Base-by-base conservation (phyloP, 129 eudicot species). In the Flaveria ramosissima region DNA sequence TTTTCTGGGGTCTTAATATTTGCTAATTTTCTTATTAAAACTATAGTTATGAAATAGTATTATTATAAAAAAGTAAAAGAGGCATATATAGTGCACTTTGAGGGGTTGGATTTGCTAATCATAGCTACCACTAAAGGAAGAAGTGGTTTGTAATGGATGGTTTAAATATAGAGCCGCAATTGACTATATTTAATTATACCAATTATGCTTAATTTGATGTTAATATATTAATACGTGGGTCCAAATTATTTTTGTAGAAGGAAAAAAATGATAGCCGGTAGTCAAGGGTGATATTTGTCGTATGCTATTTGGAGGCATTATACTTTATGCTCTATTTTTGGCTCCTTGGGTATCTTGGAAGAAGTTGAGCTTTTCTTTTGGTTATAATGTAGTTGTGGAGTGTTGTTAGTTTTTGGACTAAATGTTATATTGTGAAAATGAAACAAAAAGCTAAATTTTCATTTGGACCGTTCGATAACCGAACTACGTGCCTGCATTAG, bases 121-220 rank as follows among this genome's bases (percentile, higher is more conserved):
- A 80, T 72, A 57, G 84, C 83, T 30, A 46, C 84, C 80, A 74
- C 82, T 78, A 71, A 73, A 23, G 82, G 63, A 64, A 77, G 74
- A 78, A 78, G 77, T 85, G 81, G 74, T 81, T 59, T 42, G 36
- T 60, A 81, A 81, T 67, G 78, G 78, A 76, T 83, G 89, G 83
- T 76, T 82, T 47, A 72, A 68, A 75, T 75, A 70, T 39, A 69
- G 69, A 83, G 84, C 87, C 83, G 82, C 82, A 84, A 79, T 86
- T 78, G 84, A 83, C 84, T 55, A 71, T 68, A 78, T 57, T 73
- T 63, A 23, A 73, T 52, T 77, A 76, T n/a, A 32, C 63, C 32
- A 17, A 82, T 60, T 26, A 61, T 78, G 43, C 20, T 62, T 62
- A 62, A 62, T 27, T 62, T 62, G 79, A 53, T 81, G 61, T 72